Evolutionary conservation across 495 filamentous ascomycete genomes (phyloP).

Genomic region (Wilcoxina mikolae): DNA sequence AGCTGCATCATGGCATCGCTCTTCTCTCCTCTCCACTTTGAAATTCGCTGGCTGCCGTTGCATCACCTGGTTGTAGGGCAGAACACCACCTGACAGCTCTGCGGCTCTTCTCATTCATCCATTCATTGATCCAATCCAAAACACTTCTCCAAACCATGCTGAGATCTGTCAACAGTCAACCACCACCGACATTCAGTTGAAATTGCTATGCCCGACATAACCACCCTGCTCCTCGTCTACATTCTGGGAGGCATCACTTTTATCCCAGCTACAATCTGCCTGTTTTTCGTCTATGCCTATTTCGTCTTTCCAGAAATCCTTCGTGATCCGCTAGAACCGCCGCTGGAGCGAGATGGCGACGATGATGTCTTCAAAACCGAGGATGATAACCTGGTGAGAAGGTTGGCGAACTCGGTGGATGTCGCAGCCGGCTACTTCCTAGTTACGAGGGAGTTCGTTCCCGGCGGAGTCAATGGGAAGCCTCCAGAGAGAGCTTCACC

Average conservation of each 20-base stretch:
- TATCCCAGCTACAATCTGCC: conserved; percentile 54
- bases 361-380: conserved; percentile 31
- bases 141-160: neutral
- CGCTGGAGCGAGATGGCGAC: conserved; percentile 24
- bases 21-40: too few relatives aligned
- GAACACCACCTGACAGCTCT: neutral
- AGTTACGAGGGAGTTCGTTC: conserved; percentile 81
- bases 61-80: too few relatives aligned
- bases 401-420: conserved; percentile 52
- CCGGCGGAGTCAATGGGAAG: conserved; percentile 79
- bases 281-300: conserved; percentile 53
- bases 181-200: neutral
- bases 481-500: conserved; percentile 79
- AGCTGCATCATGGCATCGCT: too few relatives aligned
- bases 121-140: neutral
- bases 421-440: conserved; percentile 88
- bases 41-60: too few relatives aligned
- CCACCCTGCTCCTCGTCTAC: conserved; percentile 59
- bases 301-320: conserved; percentile 44
- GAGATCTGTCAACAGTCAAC: neutral
- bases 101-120: neutral
- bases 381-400: conserved; percentile 34
- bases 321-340: conserved; percentile 29
- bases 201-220: conserved; percentile 48
- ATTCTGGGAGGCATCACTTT: conserved; percentile 84